Evolutionary conservation across 768 basidiomycete genomes (phyloP).

Genomic region (Pisolithus microcarpus): DNA sequence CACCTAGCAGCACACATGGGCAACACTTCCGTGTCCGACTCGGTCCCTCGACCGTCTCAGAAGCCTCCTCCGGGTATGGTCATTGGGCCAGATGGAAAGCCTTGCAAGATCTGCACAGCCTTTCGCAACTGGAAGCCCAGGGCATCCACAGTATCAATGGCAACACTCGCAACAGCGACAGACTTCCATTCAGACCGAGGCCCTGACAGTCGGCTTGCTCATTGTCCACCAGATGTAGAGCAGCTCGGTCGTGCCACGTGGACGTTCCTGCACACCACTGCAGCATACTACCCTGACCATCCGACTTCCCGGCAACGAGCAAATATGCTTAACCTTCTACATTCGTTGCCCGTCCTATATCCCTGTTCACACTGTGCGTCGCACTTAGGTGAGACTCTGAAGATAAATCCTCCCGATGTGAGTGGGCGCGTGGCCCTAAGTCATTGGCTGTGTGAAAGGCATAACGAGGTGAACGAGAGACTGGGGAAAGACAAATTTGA

Average conservation of each 20-base stretch:
- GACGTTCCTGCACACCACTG: conserved; percentile 93
- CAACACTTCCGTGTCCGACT: too few species aligned
- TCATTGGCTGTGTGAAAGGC: too few species aligned
- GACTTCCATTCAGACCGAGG: conserved; percentile 22
- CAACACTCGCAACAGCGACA: conserved; percentile 25
- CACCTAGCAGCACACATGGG: too few species aligned
- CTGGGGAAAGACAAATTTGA: conserved; percentile 81
- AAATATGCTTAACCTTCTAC: too few species aligned
- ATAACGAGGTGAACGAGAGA: too few species aligned
- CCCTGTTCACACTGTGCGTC: too few species aligned
- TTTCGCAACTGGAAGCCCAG: conserved; percentile 63
- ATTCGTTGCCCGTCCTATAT: too few species aligned
- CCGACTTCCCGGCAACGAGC: too few species aligned
- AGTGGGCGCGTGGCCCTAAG: too few species aligned
- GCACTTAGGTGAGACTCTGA: too few species aligned
- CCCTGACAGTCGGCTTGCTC: conserved; percentile 38
- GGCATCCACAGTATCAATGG: conserved; percentile 22
- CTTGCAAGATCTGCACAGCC: conserved; percentile 86
- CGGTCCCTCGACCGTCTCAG: not conserved
- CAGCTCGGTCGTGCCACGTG: conserved; percentile 88
- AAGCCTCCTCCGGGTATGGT: conserved; percentile 70
- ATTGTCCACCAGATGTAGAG: conserved; percentile 90
- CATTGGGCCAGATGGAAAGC: conserved; percentile 91
- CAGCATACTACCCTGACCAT: too few species aligned
- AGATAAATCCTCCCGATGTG: too few species aligned